phyloP scores from a whole-genome alignment of 305 asterid genomes.

The Striga hermonthica region DNA sequence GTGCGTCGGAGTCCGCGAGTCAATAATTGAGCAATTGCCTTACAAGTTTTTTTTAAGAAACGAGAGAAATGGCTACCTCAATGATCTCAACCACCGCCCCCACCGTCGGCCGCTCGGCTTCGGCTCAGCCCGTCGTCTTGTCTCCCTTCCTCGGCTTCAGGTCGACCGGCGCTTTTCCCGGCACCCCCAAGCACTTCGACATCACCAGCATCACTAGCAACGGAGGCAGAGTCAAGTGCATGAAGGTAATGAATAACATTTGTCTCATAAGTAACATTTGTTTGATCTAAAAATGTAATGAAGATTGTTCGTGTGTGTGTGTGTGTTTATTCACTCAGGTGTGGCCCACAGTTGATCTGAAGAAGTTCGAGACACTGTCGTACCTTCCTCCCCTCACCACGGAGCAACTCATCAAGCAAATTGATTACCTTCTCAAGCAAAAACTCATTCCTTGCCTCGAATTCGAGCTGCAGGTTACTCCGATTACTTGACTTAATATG shows the following conservation, averaged over 20 bases:
- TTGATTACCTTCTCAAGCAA: constrained; percentile 41
- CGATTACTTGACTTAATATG: too few species aligned
- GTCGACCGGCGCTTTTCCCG: neutral
- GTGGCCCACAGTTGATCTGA: constrained; percentile 36
- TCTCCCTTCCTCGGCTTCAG: constrained; percentile 1
- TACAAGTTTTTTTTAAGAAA: too few species aligned
- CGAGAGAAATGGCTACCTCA: neutral
- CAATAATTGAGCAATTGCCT: too few species aligned
- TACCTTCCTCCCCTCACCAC: constrained; percentile 35
- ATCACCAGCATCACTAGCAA: constrained; percentile 7
- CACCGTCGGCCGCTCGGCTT: neutral
- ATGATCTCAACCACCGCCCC: neutral
- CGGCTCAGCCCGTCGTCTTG: constrained; percentile 2
- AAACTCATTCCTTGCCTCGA: constrained; percentile 46
- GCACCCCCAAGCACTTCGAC: neutral
- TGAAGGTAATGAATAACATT: neutral
- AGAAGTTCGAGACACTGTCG: constrained; percentile 42
- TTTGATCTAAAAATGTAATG: too few species aligned
- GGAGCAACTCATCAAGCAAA: constrained; percentile 34
- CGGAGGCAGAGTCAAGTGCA: constrained; percentile 12
- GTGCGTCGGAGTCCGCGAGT: too few species aligned
- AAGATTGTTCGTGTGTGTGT: too few species aligned
- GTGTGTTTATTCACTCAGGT: constrained; percentile 24
- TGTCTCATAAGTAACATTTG: neutral
- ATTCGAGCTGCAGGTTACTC: constrained; percentile 40